phyloP scores from a whole-genome alignment of 768 basidiomycete genomes.

The Suillus decipiens region DNA sequence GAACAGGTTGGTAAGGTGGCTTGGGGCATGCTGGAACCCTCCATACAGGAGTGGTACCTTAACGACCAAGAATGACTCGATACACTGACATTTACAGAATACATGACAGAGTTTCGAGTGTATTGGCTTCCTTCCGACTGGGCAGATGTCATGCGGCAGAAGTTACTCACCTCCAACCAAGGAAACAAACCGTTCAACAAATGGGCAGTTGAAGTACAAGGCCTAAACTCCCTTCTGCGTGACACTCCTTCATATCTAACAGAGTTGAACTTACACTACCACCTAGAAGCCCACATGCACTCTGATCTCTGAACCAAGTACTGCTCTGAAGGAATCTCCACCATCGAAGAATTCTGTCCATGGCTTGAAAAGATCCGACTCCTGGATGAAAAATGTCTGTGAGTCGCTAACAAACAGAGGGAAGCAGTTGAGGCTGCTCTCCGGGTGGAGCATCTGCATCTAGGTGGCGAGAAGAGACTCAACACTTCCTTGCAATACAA shows the following conservation, averaged over 20 bases:
- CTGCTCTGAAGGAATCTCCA: too few species aligned
- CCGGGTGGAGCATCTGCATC: not conserved
- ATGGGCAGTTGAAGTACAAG: too few species aligned
- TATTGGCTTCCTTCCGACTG: too few species aligned
- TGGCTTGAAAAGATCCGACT: not conserved
- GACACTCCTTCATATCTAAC: not conserved
- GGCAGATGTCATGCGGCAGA: too few species aligned
- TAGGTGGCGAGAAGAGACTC: not conserved
- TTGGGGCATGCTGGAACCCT: not conserved
- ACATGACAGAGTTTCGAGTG: too few species aligned
- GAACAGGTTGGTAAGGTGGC: not conserved
- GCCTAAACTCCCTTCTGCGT: not conserved
- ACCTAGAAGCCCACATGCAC: not conserved
- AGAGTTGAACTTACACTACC: not conserved
- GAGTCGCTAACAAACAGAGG: not conserved
- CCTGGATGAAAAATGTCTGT: not conserved
- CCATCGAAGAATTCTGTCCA: not conserved
- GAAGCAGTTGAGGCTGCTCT: not conserved
- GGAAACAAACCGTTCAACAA: too few species aligned
- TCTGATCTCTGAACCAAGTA: too few species aligned
- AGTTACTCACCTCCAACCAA: too few species aligned
- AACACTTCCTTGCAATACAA: not conserved
- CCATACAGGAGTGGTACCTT: not conserved
- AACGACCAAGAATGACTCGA: too few species aligned
- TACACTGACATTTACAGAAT: too few species aligned